phyloP scores from a whole-genome alignment of 2,329 filamentous ascomycete genomes.

The Clarireedia paspali region DNA sequence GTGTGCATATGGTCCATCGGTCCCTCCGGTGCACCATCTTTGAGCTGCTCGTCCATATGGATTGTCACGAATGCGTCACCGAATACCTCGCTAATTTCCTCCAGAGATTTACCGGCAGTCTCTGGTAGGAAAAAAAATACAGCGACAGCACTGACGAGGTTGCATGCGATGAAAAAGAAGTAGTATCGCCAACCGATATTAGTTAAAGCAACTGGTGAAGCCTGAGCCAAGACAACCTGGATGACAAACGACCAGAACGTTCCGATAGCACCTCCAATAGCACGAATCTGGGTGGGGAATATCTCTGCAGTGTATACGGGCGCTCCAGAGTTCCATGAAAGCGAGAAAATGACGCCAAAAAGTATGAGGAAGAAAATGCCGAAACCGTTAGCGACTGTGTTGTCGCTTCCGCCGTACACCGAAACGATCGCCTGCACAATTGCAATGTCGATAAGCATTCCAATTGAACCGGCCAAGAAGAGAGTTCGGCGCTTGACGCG shows the following conservation, averaged over 20 bases:
- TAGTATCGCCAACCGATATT: constrained; percentile 9
- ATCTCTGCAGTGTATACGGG: constrained; percentile 12
- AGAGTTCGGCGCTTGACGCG: constrained; percentile 1
- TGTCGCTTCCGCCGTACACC: no score
- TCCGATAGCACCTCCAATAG: constrained; percentile 8
- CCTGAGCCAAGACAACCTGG: background rate
- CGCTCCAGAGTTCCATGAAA: constrained; percentile 5
- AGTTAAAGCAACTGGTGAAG: constrained; percentile 2
- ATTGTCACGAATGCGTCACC: no score
- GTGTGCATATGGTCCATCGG: no score
- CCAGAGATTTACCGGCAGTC: no score
- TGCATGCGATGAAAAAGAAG: constrained; percentile 10
- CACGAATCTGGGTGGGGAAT: constrained; percentile 12
- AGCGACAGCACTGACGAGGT: constrained; percentile 1
- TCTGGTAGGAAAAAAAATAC: no score
- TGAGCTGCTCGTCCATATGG: no score
- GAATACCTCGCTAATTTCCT: no score
- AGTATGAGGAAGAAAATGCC: constrained; percentile 7
- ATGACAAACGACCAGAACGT: constrained; percentile 2
- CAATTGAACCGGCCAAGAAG: background rate
- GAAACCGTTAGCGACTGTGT: background rate
- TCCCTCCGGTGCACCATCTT: no score
- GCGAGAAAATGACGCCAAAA: constrained; percentile 5
- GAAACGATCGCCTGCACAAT: no score
- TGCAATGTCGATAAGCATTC: no score